phyloP scores from a whole-genome alignment of 192 early-diverging fungal species.

The Linnemannia zychae region DNA sequence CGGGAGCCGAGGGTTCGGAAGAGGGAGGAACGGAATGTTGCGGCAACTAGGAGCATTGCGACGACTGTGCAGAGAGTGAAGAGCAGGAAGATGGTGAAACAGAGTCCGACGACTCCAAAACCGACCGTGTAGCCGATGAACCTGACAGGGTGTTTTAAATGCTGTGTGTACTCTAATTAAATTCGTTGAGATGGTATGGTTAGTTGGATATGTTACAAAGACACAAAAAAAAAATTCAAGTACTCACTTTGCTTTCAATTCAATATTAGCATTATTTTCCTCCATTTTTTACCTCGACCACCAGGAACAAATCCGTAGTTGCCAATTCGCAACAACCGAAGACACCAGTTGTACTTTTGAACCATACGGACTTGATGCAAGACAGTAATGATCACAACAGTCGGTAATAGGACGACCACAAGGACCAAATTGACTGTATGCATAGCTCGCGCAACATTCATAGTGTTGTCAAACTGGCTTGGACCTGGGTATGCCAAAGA shows the following conservation, averaged over 20 bases:
- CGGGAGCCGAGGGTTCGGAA: constrained; percentile 44
- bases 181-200: no score
- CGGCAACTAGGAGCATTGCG: constrained; percentile 52
- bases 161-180: constrained; percentile 49
- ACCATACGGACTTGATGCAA: constrained; percentile 53
- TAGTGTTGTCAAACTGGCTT: constrained; percentile 52
- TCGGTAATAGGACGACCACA: constrained; percentile 36
- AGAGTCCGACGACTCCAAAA: constrained; percentile 48
- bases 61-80: constrained; percentile 44
- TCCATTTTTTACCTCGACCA: constrained; percentile 38
- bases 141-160: constrained; percentile 47
- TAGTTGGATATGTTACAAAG: no score
- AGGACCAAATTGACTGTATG: constrained; percentile 51
- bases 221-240: not conserved
- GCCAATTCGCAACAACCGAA: constrained; percentile 39
- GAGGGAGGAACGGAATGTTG: constrained; percentile 50
- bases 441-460: constrained; percentile 57
- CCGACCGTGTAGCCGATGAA: constrained; percentile 57
- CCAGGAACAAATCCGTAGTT: constrained; percentile 54
- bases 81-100: constrained; percentile 48
- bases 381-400: constrained; percentile 37
- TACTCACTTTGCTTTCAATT: not conserved
- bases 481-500: constrained; percentile 39
- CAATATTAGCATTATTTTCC: no score
- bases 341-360: constrained; percentile 56